Conservation (phyloP, 1,139 yeast species). For the Schwanniomyces etchellsii region DNA sequence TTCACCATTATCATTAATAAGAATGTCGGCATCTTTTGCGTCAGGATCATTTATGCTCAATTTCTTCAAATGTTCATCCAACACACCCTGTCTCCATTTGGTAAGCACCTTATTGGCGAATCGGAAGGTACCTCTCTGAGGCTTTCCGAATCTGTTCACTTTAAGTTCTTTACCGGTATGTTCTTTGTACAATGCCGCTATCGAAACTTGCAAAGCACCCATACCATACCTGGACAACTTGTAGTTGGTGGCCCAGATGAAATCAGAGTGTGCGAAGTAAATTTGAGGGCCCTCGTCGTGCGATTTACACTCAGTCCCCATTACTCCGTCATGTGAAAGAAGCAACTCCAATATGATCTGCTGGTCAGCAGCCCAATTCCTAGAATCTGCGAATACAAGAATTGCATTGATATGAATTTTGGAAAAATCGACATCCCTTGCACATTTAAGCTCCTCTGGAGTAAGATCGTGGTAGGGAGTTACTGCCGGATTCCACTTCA, state of each 20-base stretch:
- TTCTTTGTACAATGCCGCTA: constrained; percentile 75
- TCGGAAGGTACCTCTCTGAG: constrained; percentile 77
- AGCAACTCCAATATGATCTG: constrained; percentile 77
- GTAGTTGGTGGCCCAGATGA: constrained; percentile 85
- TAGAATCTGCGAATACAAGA: constrained; percentile 73
- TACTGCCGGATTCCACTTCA: constrained; percentile 83
- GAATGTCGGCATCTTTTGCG: constrained; percentile 42
- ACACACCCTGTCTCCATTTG: constrained; percentile 72
- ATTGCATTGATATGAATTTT: constrained; percentile 64
- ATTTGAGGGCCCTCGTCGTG: constrained; percentile 75
- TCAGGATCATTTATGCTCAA: constrained; percentile 41
- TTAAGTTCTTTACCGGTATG: constrained; percentile 75
- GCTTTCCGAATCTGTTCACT: constrained; percentile 78
- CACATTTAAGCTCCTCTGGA: constrained; percentile 57
- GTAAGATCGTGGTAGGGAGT: constrained; percentile 73
- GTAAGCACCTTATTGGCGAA: constrained; percentile 73
- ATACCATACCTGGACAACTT: constrained; percentile 76
- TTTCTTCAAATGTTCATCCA: constrained; percentile 66
- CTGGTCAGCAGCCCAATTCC: constrained; percentile 90
- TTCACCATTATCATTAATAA: constrained; percentile 44
- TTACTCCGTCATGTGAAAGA: constrained; percentile 67
- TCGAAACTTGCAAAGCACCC: constrained; percentile 85
- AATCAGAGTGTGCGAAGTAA: constrained; percentile 83
- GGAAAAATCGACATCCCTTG: constrained; percentile 59
- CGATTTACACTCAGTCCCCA: constrained; percentile 72